These are phyloP conservation scores for Coemansia sp. DNA, from an alignment of 192 early-diverging fungal species.

Conservation along the genomic window DNA sequence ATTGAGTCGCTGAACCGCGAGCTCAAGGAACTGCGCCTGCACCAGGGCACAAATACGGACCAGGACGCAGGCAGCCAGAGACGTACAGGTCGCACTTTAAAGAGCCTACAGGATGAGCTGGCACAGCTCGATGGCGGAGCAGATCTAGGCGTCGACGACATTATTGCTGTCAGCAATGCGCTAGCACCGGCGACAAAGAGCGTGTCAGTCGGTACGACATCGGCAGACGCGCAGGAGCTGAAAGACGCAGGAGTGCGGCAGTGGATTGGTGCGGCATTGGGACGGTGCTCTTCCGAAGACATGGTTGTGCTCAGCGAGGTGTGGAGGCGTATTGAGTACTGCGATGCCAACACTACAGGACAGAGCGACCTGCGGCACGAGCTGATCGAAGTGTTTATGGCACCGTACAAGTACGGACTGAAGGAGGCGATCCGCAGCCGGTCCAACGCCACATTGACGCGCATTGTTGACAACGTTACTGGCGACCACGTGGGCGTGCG, in stretches of 20 bases:
- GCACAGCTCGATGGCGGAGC: slow-evolving; percentile 20
- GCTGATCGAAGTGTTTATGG: slow-evolving; percentile 40
- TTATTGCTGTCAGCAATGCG: neutral
- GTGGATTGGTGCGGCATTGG: slow-evolving; percentile 32
- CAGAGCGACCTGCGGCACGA: slow-evolving; percentile 40
- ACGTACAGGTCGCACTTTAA: slow-evolving; percentile 19
- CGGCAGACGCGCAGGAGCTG: slow-evolving; percentile 17
- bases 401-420: slow-evolving; percentile 41
- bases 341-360: slow-evolving; percentile 24
- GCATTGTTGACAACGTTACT: slow-evolving; percentile 51
- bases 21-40: slow-evolving; percentile 33
- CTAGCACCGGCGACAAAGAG: slow-evolving; percentile 7
- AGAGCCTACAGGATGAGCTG: slow-evolving; percentile 47
- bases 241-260: slow-evolving; percentile 27
- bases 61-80: neutral
- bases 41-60: slow-evolving; percentile 8
- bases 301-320: slow-evolving; percentile 46
- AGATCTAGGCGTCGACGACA: slow-evolving; percentile 36
- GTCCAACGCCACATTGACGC: slow-evolving; percentile 42
- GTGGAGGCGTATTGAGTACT: slow-evolving; percentile 53
- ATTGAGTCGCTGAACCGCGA: slow-evolving; percentile 34
- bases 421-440: slow-evolving; percentile 47
- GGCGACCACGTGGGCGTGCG: slow-evolving; percentile 29
- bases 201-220: slow-evolving; percentile 16
- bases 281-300: slow-evolving; percentile 45